Evolutionary conservation across 75 land plant species (phyloP).

Genomic region (Gnetum montanum): DNA sequence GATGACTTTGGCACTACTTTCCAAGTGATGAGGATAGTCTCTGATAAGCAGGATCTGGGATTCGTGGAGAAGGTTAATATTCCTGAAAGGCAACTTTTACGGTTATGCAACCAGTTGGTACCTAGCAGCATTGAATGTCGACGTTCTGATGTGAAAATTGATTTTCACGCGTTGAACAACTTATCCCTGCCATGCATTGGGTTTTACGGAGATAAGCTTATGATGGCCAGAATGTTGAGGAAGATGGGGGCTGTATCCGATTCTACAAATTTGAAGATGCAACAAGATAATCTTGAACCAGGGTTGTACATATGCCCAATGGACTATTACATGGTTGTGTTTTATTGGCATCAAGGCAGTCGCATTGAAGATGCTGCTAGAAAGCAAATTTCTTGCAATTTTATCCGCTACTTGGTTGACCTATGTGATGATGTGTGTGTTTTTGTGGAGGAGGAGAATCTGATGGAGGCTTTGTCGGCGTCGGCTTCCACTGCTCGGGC

Average conservation of each 20-base stretch:
- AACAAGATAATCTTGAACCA: slow-evolving; percentile 10
- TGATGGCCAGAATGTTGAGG: slow-evolving; percentile 9
- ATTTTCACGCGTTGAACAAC: slow-evolving; percentile 9
- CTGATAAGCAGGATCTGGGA: slow-evolving; percentile 22
- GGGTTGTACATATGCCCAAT: slow-evolving; percentile 9
- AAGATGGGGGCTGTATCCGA: slow-evolving; percentile 1
- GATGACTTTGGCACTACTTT: too few species aligned
- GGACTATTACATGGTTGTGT: slow-evolving; percentile 1
- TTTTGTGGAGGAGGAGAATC: slow-evolving; percentile 14
- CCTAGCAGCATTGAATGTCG: neutral
- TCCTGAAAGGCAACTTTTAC: slow-evolving; percentile 5
- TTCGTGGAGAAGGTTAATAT: slow-evolving; percentile 19
- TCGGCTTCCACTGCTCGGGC: neutral
- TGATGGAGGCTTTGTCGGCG: neutral
- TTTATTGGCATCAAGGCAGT: too few species aligned
- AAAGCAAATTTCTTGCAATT: slow-evolving; percentile 27
- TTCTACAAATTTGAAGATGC: neutral
- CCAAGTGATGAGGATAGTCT: too few species aligned
- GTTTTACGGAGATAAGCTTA: slow-evolving; percentile 9
- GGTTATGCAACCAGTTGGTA: slow-evolving; percentile 1
- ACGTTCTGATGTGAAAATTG: slow-evolving; percentile 1
- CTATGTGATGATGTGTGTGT: slow-evolving; percentile 13
- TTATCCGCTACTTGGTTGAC: too few species aligned
- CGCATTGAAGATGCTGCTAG: slow-evolving; percentile 12
- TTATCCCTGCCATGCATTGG: slow-evolving; percentile 8